Percentiles rank a stretch among this genome's conserved stretches.
phyloP scores from a whole-genome alignment of 2,329 filamentous ascomycete genomes.

The Trichoderma lentiforme region DNA sequence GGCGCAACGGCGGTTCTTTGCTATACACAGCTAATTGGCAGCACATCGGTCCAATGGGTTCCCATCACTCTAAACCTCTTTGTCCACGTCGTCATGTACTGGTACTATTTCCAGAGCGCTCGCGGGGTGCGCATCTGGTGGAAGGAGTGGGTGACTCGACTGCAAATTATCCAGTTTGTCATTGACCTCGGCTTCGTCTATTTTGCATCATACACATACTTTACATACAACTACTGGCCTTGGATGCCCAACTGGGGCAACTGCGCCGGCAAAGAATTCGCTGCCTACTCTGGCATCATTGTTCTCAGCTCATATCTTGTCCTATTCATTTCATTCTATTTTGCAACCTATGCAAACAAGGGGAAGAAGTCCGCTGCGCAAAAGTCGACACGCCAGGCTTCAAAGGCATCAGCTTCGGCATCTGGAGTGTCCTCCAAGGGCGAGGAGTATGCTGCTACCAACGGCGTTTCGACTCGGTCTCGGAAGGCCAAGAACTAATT shows the following conservation, averaged over 20 bases:
- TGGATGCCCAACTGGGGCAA: conserved; percentile 66
- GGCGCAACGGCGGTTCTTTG: conserved; percentile 84
- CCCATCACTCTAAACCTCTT: conserved; percentile 78
- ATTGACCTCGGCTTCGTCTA: conserved; percentile 78
- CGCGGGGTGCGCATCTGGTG: conserved; percentile 87
- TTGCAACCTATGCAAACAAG: conserved; percentile 42
- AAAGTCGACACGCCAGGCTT: background rate
- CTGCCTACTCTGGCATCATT: conserved; percentile 69
- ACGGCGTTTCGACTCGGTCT: background rate
- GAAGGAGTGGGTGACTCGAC: conserved; percentile 92
- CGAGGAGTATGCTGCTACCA: background rate
- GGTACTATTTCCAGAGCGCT: conserved; percentile 94
- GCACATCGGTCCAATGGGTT: conserved; percentile 83
- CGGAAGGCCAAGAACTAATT: background rate
- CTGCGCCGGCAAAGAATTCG: conserved; percentile 74
- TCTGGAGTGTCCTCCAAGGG: background rate
- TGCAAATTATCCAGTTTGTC: conserved; percentile 86
- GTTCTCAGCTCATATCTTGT: conserved; percentile 74
- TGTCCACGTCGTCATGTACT: conserved; percentile 93
- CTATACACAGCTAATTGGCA: conserved; percentile 83
- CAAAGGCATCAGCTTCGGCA: background rate
- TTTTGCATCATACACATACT: conserved; percentile 78
- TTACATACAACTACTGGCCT: conserved; percentile 67
- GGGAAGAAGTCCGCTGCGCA: background rate
- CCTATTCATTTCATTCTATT: conserved; percentile 76